Evolutionary conservation across 1,284 basidiomycete genomes (phyloP), one percentile per base, ranked within the genome.

Genomic region (Leccinum solheimii): DNA sequence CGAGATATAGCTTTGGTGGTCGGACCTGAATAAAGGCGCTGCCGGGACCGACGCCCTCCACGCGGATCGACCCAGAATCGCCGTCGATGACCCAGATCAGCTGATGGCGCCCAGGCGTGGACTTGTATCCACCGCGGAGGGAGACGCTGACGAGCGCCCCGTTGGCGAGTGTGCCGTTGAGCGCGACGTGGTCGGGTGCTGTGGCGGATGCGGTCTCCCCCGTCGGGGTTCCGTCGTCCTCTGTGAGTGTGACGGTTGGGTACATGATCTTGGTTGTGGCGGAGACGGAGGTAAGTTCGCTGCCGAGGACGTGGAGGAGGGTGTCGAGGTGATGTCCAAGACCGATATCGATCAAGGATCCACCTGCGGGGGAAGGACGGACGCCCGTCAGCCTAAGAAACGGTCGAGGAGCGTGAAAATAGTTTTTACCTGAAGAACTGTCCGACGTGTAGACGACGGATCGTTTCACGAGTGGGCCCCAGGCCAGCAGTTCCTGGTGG

Each of bases 61-160:
- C 10, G 13, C 66, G 58, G 34, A 66, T 58, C 8, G 64, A 67
- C 5, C 65, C 65, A 1, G 53, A 14, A 3, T 66, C 64, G 40
- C 64, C 64, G 11, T 67, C 54, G 55, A 66, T 67, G 11, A 58
- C 40, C 64, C 65, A 66, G 30, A 66, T 14, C 10, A 66, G 54
- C 6, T 56, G 61, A 14, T 64, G 62, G 16, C 65, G 64, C 3
- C 64, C 64, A 3, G 64, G 65, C 0, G 64, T 66, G 3, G 62
- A 66, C 23, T 66, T 65, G 49, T 65, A 64, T 23, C 64, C 64
- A n/a, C 61, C 57, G 13, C 40, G 61, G 40, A 30, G 57, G 21
- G 61, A 52, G n/a, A 64, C 56, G 36, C 53, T 65, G 36, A 59
- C 26, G 1, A 65, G 40, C 10, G 65, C 53, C 11, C 61, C 64